phyloP scores from a whole-genome alignment of 1,284 basidiomycete genomes.

The Cerioporus squamosus region DNA sequence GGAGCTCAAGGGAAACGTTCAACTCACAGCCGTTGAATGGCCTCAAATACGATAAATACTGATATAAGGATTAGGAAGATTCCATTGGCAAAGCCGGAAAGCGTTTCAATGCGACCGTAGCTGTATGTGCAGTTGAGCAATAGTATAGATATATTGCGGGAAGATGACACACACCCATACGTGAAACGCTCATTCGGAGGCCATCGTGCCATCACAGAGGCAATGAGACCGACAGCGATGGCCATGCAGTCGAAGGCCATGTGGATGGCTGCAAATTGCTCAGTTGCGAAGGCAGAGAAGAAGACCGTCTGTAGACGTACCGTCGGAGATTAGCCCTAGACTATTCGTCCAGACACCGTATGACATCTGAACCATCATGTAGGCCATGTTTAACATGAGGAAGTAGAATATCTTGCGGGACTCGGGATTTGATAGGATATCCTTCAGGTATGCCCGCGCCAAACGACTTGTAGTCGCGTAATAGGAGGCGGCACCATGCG shows the following conservation, averaged over 20 bases:
- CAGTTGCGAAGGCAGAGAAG: background rate
- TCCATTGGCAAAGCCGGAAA: constrained; percentile 98
- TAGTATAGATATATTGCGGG: background rate
- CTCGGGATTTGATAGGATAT: constrained; percentile 89
- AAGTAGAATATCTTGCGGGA: constrained; percentile 98
- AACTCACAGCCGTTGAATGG: constrained; percentile 89
- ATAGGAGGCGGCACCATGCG: constrained; percentile 42
- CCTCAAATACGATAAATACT: constrained; percentile 98
- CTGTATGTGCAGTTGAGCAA: constrained; percentile 43
- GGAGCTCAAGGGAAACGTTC: background rate
- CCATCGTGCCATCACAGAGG: constrained; percentile 98
- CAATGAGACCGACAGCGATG: constrained; percentile 94
- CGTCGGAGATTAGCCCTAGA: constrained; percentile 95
- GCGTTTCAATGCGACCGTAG: constrained; percentile 97
- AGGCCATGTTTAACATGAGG: constrained; percentile 91
- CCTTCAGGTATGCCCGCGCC: constrained; percentile 80
- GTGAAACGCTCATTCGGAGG: constrained; percentile 93
- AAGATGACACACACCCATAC: constrained; percentile 71
- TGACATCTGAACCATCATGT: constrained; percentile 95
- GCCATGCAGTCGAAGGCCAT: constrained; percentile 99
- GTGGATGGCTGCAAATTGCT: constrained; percentile 81
- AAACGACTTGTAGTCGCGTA: constrained; percentile 61
- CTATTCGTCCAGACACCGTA: constrained; percentile 99
- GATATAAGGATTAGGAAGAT: constrained; percentile 97
- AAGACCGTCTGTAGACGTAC: constrained; percentile 48